Evolutionary conservation across 1,284 basidiomycete genomes (phyloP), one percentile per base, ranked within the genome.

Genomic region (Trichosporon ovoides): DNA sequence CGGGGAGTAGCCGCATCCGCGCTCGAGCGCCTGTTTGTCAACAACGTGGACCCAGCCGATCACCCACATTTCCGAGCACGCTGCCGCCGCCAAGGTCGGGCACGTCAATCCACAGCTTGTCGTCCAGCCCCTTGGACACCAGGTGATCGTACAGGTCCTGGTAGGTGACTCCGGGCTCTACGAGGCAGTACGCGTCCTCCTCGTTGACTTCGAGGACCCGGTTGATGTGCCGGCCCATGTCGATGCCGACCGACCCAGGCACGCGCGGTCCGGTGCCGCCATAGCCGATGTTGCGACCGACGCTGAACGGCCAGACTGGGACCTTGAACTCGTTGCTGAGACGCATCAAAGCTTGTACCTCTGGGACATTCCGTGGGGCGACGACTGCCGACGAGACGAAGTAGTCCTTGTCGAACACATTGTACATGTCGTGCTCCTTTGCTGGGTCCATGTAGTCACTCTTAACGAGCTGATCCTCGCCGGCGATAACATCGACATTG

Each of bases 321-420:
- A 58, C 52, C 33, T 54, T 54, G 57, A 33, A 49, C 46, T 58
- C 31, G 57, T 58, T 58, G 46, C 52, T 40, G 12, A 58, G 36
- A 10, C 46, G 46, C 52, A 58, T 54, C 16, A 58, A 28, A 0
- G 36, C 52, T 48, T 58, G 57, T 6, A 54, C 43, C 5, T 58
- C 57, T 12, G 40, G 35, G 11, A 58, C 56, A 10, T 20, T 49
- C 18, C 56, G 56, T 1, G 56, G 56, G 1, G 52, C 36, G 7
- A 58, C 56, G 13, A 53, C 52, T 14, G 56, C 56, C 18, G 56
- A 58, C 14, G 56, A 37, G 6, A 58, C 36, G 28, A 58, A 58
- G 56, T 58, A 58, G 46, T 58, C 56, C 56, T 58, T 58, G 56
- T 58, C 56, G 20, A 58, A 38, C 18, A 58, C 56, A 11, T 22